These are phyloP conservation scores for Chenopodium album DNA, from an alignment of 148 eudicot genomes.

Conservation along the genomic window DNA sequence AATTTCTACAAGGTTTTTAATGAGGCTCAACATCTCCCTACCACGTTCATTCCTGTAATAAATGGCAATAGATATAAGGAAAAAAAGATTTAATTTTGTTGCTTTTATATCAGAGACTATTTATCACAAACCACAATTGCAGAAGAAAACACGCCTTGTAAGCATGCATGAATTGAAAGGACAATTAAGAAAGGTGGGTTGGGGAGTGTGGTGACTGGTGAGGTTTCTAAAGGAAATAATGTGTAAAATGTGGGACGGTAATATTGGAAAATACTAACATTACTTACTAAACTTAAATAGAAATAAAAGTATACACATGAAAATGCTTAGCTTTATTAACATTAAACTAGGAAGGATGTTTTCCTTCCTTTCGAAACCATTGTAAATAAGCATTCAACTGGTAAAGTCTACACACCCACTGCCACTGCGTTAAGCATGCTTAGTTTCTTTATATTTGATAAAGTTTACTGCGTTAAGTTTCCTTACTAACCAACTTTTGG, in stretches of 20 bases:
- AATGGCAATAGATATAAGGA: not conserved
- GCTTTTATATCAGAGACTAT: not conserved
- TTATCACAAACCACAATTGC: not conserved
- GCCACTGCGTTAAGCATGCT: not conserved
- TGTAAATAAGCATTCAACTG: not conserved
- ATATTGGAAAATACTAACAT: not conserved
- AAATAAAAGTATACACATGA: not conserved
- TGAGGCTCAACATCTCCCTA: constrained; percentile 81
- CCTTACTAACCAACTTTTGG: not conserved
- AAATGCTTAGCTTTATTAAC: not conserved
- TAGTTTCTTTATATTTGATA: not conserved
- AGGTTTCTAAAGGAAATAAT: not conserved
- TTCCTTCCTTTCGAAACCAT: not conserved
- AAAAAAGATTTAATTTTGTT: not conserved
- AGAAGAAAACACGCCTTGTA: not conserved
- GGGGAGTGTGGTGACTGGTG: not conserved
- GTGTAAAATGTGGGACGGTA: not conserved
- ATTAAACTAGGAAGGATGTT: not conserved
- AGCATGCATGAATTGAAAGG: not conserved
- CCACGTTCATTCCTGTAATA: constrained; percentile 86
- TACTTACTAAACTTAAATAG: not conserved
- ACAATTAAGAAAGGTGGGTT: not conserved
- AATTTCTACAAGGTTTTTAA: constrained; percentile 76
- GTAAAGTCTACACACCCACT: not conserved
- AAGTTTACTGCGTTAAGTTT: not conserved